Base-by-base conservation (phyloP, 176 grass and related monocot genomes). In the Musa beccarii region DNA sequence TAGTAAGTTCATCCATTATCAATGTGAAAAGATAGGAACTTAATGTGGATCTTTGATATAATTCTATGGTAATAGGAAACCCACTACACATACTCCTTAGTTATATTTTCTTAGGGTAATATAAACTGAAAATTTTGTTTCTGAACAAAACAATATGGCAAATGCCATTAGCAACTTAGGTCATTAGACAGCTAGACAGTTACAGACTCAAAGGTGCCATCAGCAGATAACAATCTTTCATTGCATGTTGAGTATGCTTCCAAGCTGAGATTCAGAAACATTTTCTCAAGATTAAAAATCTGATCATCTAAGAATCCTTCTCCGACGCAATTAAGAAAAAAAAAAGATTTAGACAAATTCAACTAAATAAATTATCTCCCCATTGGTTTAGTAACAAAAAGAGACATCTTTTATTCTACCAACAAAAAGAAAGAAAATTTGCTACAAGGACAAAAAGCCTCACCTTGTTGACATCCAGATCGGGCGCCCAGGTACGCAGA, bases 381-480 rank as follows among this genome's bases (percentile, higher is more conserved):
- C 4, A 50, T 52, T 20, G 2, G 10, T 9, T 11, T 29, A 28
- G 43, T 23, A 26, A 24, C 19, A 15, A 62, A 76, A 25, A 59
- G 49, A 11, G n/a, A 2, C 9, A 76, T 54, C 13, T 29, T 49
- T 59, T 53, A 53, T 56, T 54, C 22, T 17, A 54, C 17, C 53
- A 21, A 20, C 51, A 23, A 16, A 71, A 28, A 71, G 11, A 19
- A 81, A 75, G 22, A 66, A 75, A 21, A 51, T 34, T 49, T 11
- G 51, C 57, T 13, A 20, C 50, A 43, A 61, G 16, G 21, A 17
- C 16, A 64, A 20, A 74, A 82, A 43, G 43, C 57, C 19, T 54
- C 80, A 99, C 96, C 85, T 99, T 78, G 53, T 99, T 99, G 73
- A 92, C 73, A 49, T 95, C 86, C 20, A 94, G 19, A 51, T 89